phyloP scores from a whole-genome alignment of 495 filamentous ascomycete genomes.

The Saxophila tyrrhenica region DNA sequence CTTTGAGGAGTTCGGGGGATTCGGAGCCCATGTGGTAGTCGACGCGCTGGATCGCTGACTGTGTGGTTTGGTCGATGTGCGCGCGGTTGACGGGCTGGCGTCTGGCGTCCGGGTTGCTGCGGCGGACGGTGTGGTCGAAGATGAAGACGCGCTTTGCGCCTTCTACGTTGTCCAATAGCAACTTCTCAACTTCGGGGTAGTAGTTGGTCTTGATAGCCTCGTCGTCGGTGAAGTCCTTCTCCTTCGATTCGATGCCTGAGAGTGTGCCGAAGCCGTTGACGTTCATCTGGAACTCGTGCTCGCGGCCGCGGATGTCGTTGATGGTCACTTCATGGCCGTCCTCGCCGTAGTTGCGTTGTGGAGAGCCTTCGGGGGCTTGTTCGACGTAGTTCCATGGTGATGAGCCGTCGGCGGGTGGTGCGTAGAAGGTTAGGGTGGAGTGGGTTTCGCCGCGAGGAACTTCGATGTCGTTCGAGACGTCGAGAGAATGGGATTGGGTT shows the following conservation, averaged over 20 bases:
- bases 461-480: constrained; percentile 15
- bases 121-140: constrained; percentile 88
- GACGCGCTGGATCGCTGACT: constrained; percentile 54
- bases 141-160: constrained; percentile 53
- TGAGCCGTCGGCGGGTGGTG: constrained; percentile 49
- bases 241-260: constrained; percentile 39
- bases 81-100: constrained; percentile 57
- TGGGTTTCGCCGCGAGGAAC: constrained; percentile 59
- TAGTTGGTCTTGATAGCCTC: constrained; percentile 52
- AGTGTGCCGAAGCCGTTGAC: constrained; percentile 55
- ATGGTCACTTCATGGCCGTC: constrained; percentile 38
- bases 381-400: constrained; percentile 63
- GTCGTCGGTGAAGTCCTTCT: constrained; percentile 53
- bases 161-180: constrained; percentile 51
- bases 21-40: constrained; percentile 48
- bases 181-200: constrained; percentile 68
- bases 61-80: constrained; percentile 73
- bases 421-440: constrained; percentile 57
- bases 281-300: constrained; percentile 55
- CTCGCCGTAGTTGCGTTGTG: constrained; percentile 50
- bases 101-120: constrained; percentile 37
- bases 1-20: constrained; percentile 44
- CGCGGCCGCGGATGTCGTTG: constrained; percentile 55
- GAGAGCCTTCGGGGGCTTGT: constrained; percentile 44
- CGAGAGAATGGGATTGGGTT: constrained; percentile 14